Conservation (phyloP, 768 basidiomycete genomes). For the Pleurotus pulmonarius region DNA sequence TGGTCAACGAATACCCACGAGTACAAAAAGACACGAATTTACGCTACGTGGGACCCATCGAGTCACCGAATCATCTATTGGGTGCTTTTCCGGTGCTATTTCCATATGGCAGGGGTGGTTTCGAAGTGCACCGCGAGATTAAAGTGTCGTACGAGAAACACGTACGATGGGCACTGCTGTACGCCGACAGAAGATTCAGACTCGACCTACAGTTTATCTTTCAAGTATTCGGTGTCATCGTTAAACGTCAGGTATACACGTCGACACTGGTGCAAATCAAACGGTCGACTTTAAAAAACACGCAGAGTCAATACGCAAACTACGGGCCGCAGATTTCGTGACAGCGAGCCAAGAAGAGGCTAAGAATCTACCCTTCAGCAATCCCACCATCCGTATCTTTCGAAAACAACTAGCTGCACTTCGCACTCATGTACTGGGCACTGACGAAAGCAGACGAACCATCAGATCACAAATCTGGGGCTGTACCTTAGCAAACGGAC, state of each 20-base stretch:
- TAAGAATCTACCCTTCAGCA: conserved; percentile 9
- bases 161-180: conserved; percentile 24
- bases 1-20: conserved; percentile 27
- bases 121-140: no score
- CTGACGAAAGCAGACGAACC: conserved; percentile 17
- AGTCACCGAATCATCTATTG: no score
- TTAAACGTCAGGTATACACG: conserved; percentile 17
- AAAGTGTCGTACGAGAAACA: conserved; percentile 25
- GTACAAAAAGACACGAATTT: no score
- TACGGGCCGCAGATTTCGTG: conserved; percentile 24
- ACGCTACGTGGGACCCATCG: no score
- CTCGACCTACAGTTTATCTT: conserved; percentile 23
- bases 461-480: conserved; percentile 28
- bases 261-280: conserved; percentile 30
- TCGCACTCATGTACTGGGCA: conserved; percentile 14
- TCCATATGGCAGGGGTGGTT: no score
- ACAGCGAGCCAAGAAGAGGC: conserved; percentile 26
- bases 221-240: conserved; percentile 24
- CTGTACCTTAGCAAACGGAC: conserved; percentile 27
- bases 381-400: conserved; percentile 16
- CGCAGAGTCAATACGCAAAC: conserved; percentile 12
- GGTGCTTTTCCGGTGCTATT: no score
- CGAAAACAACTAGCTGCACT: conserved; percentile 16
- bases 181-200: conserved; percentile 24
- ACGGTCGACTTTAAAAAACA: conserved; percentile 15